phyloP scores from a whole-genome alignment of 768 basidiomycete genomes.

The Xerocomellus dryophilus region DNA sequence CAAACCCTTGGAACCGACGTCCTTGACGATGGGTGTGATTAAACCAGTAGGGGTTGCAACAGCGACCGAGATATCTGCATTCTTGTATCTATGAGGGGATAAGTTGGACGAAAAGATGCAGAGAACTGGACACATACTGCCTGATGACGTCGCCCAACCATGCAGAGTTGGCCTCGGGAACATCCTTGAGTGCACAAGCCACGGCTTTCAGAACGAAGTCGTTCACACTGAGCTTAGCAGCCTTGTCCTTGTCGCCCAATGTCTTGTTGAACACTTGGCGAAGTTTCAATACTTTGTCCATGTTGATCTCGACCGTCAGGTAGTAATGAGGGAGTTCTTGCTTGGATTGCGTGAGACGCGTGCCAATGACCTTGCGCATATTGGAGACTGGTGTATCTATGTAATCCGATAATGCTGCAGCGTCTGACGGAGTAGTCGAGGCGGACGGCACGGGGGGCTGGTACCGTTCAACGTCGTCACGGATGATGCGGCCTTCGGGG shows the following conservation, averaged over 20 bases:
- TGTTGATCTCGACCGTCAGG: slow-evolving; percentile 89
- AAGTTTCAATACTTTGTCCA: slow-evolving; percentile 94
- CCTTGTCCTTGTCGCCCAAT: slow-evolving; percentile 81
- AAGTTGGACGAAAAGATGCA: background rate
- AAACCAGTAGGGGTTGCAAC: slow-evolving; percentile 95
- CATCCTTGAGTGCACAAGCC: slow-evolving; percentile 85
- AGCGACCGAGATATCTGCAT: slow-evolving; percentile 95
- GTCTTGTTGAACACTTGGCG: slow-evolving; percentile 94
- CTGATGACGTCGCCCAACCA: slow-evolving; percentile 96
- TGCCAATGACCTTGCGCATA: slow-evolving; percentile 93
- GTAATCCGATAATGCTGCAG: slow-evolving; percentile 67
- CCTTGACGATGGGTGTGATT: slow-evolving; percentile 96
- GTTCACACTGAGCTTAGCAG: slow-evolving; percentile 92
- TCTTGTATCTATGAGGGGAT: slow-evolving; percentile 68
- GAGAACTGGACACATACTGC: slow-evolving; percentile 56
- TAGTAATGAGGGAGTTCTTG: slow-evolving; percentile 97
- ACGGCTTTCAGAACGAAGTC: slow-evolving; percentile 98
- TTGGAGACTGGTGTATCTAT: slow-evolving; percentile 86
- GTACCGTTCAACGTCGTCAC: slow-evolving; percentile 92
- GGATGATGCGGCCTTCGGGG: slow-evolving; percentile 90
- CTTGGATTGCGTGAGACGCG: slow-evolving; percentile 89
- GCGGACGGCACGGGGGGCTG: slow-evolving; percentile 50
- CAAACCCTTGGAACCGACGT: slow-evolving; percentile 89
- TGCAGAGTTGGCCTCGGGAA: slow-evolving; percentile 96
- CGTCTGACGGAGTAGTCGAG: slow-evolving; percentile 41